Conservation (phyloP, 768 basidiomycete species). For the Rhodotorula diobovata region DNA sequence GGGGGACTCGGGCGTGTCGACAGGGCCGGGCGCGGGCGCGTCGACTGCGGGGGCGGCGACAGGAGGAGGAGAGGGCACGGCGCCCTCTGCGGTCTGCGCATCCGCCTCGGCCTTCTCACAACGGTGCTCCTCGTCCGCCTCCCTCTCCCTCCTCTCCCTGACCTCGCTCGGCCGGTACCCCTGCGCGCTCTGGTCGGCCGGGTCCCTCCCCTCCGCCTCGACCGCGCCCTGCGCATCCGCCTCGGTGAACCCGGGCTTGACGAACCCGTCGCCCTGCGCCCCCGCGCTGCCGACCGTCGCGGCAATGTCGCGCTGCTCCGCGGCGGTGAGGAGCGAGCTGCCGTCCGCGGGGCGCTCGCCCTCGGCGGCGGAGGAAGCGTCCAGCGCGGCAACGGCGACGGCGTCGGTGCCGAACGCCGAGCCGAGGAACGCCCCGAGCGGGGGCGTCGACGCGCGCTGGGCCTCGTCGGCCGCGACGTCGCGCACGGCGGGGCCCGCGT, state of each 20-base stretch:
- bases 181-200: slow-evolving; percentile 5
- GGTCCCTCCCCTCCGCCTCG: background rate
- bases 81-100: no score
- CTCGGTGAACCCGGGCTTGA: background rate
- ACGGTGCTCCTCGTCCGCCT: background rate
- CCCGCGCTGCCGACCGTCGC: background rate
- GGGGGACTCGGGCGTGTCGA: background rate
- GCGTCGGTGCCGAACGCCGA: background rate
- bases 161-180: background rate
- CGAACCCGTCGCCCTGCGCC: slow-evolving; percentile 21
- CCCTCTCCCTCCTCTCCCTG: background rate
- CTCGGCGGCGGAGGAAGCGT: background rate
- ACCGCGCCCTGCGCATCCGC: background rate
- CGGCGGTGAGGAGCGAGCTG: background rate
- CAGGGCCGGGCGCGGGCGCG: background rate
- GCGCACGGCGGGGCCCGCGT: background rate
- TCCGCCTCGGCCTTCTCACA: background rate
- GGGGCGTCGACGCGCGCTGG: background rate
- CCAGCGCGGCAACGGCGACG: no score
- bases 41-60: background rate
- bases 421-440: background rate
- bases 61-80: no score
- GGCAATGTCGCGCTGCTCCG: slow-evolving; percentile 3
- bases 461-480: background rate
- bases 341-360: background rate